Evolutionary conservation across 495 filamentous ascomycete genomes (phyloP), one percentile per base, ranked within the genome.

Genomic region (Margaritispora aquatica): DNA sequence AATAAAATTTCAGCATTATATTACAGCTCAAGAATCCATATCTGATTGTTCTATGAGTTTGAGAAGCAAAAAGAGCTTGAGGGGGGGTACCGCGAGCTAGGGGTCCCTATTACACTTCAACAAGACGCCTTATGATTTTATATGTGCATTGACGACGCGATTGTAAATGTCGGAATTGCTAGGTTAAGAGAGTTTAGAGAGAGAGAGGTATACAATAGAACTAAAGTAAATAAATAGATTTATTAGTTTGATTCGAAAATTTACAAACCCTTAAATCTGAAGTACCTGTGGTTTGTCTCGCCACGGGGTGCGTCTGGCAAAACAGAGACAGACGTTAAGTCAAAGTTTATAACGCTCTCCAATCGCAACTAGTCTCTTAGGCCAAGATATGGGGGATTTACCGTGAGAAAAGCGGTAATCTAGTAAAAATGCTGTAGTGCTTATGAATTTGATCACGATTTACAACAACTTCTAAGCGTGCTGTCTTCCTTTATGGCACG

Each of bases 1-100:
- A 61, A 61, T 61, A 49, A 21, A 22, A 1, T 61, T 51, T 61
- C 48, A 49, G 52, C 29, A 23, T 61, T 36, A 23, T 61, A 20
- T 53, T 54, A 59, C 13, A 59, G 52, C 34, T 26, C 29, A 22
- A 29, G 38, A 22, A 59, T 59, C 21, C 23, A 51, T 51, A 51
- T 51, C 24, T 51, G 9, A 51, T 51, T 27, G 49, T 51, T 51
- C 22, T 24, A 24, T 24, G 23, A 24, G 49, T 51, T 51, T 51
- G 22, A 51, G 22, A 24, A 26, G 49, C 24, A 23, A 51, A 51
- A 51, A 51, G 20, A 24, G 20, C 24, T 51, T 56, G 29, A 46
- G 47, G 38, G 54, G 54, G 38, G 24, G 34, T 56, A 26, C 41
- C 54, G 36, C 41, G 36, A 22, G 54, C 41, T 31, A 23, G 41